These are phyloP conservation scores for Scytalidium sp. DNA, from an alignment of 2,329 filamentous ascomycete species.

Conservation along the genomic window DNA sequence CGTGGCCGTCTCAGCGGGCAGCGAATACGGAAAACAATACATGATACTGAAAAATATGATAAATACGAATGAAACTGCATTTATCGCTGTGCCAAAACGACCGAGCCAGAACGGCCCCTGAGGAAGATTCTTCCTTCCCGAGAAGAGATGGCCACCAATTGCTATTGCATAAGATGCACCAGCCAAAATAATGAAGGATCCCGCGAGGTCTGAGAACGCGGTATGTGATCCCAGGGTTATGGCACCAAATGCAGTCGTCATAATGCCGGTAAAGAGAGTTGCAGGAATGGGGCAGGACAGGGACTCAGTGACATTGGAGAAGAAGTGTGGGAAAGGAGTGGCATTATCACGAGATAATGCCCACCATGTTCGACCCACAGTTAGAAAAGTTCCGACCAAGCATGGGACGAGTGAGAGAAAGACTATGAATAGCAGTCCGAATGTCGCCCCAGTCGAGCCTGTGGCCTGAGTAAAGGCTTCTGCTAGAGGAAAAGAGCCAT, in stretches of 20 bases:
- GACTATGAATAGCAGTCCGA: conserved; percentile 48
- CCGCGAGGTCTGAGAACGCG: conserved; percentile 63
- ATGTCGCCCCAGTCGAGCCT: conserved; percentile 44
- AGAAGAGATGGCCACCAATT: conserved; percentile 31
- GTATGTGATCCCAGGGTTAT: conserved; percentile 62
- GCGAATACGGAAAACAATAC: conserved; percentile 51
- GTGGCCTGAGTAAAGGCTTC: conserved; percentile 61
- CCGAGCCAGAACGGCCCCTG: conserved; percentile 58
- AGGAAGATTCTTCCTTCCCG: conserved; percentile 33
- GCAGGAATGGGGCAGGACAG: conserved; percentile 50
- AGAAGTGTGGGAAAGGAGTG: conserved; percentile 44
- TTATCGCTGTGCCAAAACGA: conserved; percentile 43
- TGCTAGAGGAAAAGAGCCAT: conserved; percentile 54
- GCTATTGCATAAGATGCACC: conserved; percentile 58
- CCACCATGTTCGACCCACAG: conserved; percentile 57
- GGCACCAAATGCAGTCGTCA: conserved; percentile 52
- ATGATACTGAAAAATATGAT: conserved; percentile 58
- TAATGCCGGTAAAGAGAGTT: conserved; percentile 42
- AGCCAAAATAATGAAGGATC: conserved; percentile 50
- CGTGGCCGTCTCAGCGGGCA: conserved; percentile 38
- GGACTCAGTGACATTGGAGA: conserved; percentile 41
- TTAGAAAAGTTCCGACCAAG: conserved; percentile 53
- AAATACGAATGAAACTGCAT: conserved; percentile 48
- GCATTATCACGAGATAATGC: conserved; percentile 55
- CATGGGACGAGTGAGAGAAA: conserved; percentile 48